Base-by-base conservation (phyloP, 2,329 filamentous ascomycete species). In the Colletotrichum liriopes region DNA sequence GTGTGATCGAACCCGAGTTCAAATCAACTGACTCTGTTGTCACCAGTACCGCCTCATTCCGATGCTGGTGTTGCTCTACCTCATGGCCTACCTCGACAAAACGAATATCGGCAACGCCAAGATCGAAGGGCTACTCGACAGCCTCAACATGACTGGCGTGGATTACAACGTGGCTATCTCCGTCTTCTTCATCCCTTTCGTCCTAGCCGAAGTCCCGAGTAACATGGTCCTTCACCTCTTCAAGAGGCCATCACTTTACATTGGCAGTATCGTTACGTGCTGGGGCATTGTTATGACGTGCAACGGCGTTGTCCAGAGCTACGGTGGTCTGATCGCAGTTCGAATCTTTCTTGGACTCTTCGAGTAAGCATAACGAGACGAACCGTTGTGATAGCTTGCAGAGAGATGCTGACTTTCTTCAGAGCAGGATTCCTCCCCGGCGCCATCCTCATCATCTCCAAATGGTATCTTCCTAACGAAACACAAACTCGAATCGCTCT, bases 111-210 rank as follows among this genome's bases (percentile, higher is more conserved):
- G 88, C 35, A 91, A 91, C 78, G 88, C 88, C 3, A 86, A 84
- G 73, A 78, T 91, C 11, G 88, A 88, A 9, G 87, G 88, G 0
- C 79, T 91, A 4, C 86, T 88, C 59, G 82, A 82, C 43, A 88
- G 89, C 47, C 83, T 91, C 4, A 74, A 81, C 0, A 78, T 92
- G 55, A 81, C 76, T 14, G 84, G 85, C 43, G 87, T 90, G 71
- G 88, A 91, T 71, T 92, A 91, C 82, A 92, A 92, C 73, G 81
- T 82, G 8, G 84, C 91, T 1, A 82, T 92, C 1, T 89, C 88
- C 1, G 78, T 89, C 65, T 92, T 92, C 80, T 92, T 91, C 76
- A 85, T 92, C 75, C 86, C 86, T 5, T 92, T 92, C 77, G 91
- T 92, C 12, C 49, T 77, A n/a, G 74, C 74, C 56, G 80, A 85